Percentiles rank a stretch among this genome's conserved stretches.
Conservation (phyloP, 2,329 filamentous ascomycete species). For the Talaromyces sp. region DNA sequence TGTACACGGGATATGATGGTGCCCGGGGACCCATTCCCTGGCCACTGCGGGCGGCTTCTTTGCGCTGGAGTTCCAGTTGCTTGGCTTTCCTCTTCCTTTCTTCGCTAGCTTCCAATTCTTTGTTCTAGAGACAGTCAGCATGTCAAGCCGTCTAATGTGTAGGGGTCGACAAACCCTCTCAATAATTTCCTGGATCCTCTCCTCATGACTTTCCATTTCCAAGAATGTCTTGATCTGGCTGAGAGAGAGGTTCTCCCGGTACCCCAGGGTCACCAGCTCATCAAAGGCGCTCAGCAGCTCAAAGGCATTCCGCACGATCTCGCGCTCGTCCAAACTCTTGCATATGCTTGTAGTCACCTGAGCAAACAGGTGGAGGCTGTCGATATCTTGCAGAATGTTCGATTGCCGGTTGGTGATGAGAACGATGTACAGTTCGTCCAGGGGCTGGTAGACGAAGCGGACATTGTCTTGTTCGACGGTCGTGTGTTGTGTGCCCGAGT, state of each 20-base stretch:
- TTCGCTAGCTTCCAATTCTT: conserved; percentile 95
- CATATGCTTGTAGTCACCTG: conserved; percentile 96
- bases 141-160: neutral
- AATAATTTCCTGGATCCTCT: conserved; percentile 97
- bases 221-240: conserved; percentile 98
- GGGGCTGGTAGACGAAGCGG: conserved; percentile 96
- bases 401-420: conserved; percentile 99
- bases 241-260: conserved; percentile 91
- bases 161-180: conserved; percentile 58
- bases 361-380: conserved; percentile 94
- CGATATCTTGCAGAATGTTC: conserved; percentile 98
- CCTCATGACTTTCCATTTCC: conserved; percentile 98
- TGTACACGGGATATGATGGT: conserved; percentile 84
- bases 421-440: conserved; percentile 99
- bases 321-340: conserved; percentile 90
- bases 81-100: conserved; percentile 98
- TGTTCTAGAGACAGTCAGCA: conserved; percentile 60
- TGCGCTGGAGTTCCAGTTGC: conserved; percentile 97
- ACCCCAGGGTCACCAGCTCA: conserved; percentile 91
- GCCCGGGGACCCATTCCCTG: conserved; percentile 63
- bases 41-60: conserved; percentile 78
- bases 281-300: conserved; percentile 96
- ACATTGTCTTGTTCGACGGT: conserved; percentile 99
- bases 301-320: conserved; percentile 91
- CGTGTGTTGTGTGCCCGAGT: conserved; percentile 93